A percentile compares a stretch with the other conserved stretches of the same genome.
Conservation (phyloP, 2,329 filamentous ascomycete genomes). For the Epichloe festucae region DNA sequence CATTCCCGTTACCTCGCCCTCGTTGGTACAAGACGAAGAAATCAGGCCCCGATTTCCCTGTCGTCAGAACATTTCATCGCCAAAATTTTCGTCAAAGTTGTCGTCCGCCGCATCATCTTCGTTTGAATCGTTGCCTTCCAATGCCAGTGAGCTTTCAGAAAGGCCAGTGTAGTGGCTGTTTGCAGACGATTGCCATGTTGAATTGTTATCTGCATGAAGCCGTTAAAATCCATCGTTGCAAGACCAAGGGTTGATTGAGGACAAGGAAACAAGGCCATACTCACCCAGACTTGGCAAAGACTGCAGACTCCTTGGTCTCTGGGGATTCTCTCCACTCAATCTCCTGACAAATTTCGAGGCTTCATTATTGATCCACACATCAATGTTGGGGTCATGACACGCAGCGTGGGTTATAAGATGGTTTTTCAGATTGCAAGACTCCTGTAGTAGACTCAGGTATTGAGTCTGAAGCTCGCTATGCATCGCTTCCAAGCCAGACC, state of each 20-base stretch:
- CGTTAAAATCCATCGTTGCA: background rate
- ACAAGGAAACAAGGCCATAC: background rate
- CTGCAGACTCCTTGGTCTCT: background rate
- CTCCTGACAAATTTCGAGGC: constrained; percentile 33
- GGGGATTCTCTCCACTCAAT: background rate
- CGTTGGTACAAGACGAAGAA: background rate
- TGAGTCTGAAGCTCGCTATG: constrained; percentile 31
- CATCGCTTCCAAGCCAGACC: constrained; percentile 29
- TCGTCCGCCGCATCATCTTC: background rate
- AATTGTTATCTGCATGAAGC: background rate
- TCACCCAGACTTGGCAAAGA: constrained; percentile 1
- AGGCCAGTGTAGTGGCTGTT: constrained; percentile 1
- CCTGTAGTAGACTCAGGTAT: constrained; percentile 27
- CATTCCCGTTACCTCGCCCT: no score
- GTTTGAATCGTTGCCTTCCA: constrained; percentile 1
- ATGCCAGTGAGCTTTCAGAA: background rate
- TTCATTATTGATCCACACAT: constrained; percentile 39
- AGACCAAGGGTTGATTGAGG: background rate
- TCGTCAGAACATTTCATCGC: background rate
- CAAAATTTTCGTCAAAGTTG: background rate
- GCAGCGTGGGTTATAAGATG: constrained; percentile 37
- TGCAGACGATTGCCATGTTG: background rate
- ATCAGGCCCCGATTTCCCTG: background rate
- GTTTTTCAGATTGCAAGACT: constrained; percentile 35
- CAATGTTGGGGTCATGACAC: constrained; percentile 40